Evolutionary conservation across 1,139 yeast genomes (phyloP), one percentile per base, ranked within the genome.

Genomic region (Pichia sp.): DNA sequence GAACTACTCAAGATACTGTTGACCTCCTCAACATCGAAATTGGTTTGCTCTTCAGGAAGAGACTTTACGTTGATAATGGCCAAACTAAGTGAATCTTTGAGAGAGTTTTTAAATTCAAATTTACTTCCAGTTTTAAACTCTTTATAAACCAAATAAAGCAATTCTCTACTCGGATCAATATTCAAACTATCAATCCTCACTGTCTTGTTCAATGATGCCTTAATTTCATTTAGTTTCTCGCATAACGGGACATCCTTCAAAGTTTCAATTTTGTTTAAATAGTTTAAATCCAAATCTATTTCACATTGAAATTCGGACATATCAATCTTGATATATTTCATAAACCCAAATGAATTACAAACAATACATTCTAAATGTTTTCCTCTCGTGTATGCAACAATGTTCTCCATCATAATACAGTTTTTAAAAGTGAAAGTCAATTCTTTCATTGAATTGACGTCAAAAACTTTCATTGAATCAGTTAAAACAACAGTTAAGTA

Each of bases 71-170:
- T 16, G 23, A 16, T 16, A 16, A 16, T 16, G 23, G 23, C 23
- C 23, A 16, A 16, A 16, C 23, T 16, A 16, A 16, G 23, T 16
- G 23, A 16, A 7, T 31, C 33, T 31, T 31, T 31, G 7, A 10
- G 9, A 7, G 33, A 8, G 33, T 31, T 31, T 31, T 31, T 31
- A 10, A 45, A 45, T 40, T 55, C 55, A 11, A 56, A 40, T 8
- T 46, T 32, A 10, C 45, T 40, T n/a, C 44, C 42, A n/a, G 49
- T 42, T 31, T 52, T 52, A 16, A 48, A 41, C 3, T 48, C 42
- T 2, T 54, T 48, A 45, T 54, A 48, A 2, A 51, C 33, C 41
- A 60, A 33, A 4, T 49, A 56, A 3, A 55, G 33, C 27, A 51
- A 52, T 3, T 46, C 42, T 5, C 44, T 44, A 5, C 52, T 47